Percentiles rank a stretch among this genome's conserved stretches.
These are phyloP conservation scores for Suillus brevipes DNA, from an alignment of 768 basidiomycete species.

Conservation along the genomic window DNA sequence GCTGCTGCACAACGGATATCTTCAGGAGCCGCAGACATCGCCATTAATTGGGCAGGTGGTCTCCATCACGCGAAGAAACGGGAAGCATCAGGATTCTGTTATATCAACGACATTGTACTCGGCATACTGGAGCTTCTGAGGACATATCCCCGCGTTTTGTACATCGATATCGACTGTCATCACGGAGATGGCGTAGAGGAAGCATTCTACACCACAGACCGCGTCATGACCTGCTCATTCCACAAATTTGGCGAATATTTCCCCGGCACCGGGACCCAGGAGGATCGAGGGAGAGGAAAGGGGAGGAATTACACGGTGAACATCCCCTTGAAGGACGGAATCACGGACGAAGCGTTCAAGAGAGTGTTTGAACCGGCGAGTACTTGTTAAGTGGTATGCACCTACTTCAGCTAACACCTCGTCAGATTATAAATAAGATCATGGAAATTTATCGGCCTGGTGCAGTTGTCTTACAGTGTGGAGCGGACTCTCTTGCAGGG, in stretches of 20 bases:
- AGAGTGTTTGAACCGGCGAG: slow-evolving; percentile 91
- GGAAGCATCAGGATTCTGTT: slow-evolving; percentile 98
- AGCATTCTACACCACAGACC: slow-evolving; percentile 95
- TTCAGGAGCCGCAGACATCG: slow-evolving; percentile 75
- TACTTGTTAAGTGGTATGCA: slow-evolving; percentile 12
- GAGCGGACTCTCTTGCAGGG: slow-evolving; percentile 91
- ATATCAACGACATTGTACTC: slow-evolving; percentile 97
- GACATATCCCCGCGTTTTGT: slow-evolving; percentile 82
- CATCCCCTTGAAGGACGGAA: slow-evolving; percentile 91
- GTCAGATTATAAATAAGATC: slow-evolving; percentile 77
- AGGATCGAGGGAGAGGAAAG: slow-evolving; percentile 80
- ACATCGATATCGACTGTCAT: slow-evolving; percentile 98
- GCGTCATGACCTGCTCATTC: slow-evolving; percentile 96
- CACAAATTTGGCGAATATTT: slow-evolving; percentile 92
- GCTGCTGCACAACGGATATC: slow-evolving; percentile 81
- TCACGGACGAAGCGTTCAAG: slow-evolving; percentile 85
- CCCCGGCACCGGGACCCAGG: slow-evolving; percentile 78
- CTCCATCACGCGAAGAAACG: slow-evolving; percentile 99
- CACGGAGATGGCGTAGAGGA: slow-evolving; percentile 99
- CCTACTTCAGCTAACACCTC: slow-evolving; percentile 5
- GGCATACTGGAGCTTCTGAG: slow-evolving; percentile 92
- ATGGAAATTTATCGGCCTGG: slow-evolving; percentile 87
- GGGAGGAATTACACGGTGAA: slow-evolving; percentile 91
- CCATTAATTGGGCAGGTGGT: slow-evolving; percentile 98
- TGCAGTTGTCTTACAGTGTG: slow-evolving; percentile 91